Evolutionary conservation across 768 basidiomycete species (phyloP), one percentile per base, ranked within the genome.

Genomic region (Tremella mesenterica): DNA sequence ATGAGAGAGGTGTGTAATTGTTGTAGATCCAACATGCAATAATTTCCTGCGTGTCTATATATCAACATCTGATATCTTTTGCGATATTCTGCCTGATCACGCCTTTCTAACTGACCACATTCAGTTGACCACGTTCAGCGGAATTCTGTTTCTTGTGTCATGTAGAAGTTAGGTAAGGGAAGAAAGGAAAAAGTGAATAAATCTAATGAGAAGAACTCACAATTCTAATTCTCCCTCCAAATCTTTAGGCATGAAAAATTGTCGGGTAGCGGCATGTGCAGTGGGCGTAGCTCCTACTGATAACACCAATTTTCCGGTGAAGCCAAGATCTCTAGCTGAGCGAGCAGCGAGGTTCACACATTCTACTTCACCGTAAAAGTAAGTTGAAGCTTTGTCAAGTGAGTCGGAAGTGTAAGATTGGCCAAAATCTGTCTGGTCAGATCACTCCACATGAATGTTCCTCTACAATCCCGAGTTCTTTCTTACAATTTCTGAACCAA

Each of bases 241-340:
- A 39, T 75, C 68, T 14, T 74, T 72, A 16, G 57, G 38, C n/a
- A n/a, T n/a, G n/a, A n/a, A n/a, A 2, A 46, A 46, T 75, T 76
- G 18, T 76, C 77, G 60, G 14, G 55, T 81, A 12, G 84, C 86
- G 9, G 84, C 84, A 65, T 89, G 85, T 0, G 88, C 88, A 2
- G 88, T 83, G 1, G 88, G 88, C 2, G 88, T 90, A n/a, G 87
- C 85, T 20, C 88, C 88, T 1, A 90, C 83, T 1, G 85, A 85
- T 30, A 91, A 74, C 1, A 86, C 79, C 61, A 85, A 88, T 4
- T 80, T 78, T 21, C 50, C 50, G 31, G 75, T 71, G 5, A 75
- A 74, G 71, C 34, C 67, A 53, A 83, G 65, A 0, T 81, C 82
- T 45, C 80, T 74, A 25, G 74, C 75, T 9, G 65, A 44, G 29